Base-by-base conservation (phyloP, 2,329 filamentous ascomycete species). In the Penicillium occitanis region DNA sequence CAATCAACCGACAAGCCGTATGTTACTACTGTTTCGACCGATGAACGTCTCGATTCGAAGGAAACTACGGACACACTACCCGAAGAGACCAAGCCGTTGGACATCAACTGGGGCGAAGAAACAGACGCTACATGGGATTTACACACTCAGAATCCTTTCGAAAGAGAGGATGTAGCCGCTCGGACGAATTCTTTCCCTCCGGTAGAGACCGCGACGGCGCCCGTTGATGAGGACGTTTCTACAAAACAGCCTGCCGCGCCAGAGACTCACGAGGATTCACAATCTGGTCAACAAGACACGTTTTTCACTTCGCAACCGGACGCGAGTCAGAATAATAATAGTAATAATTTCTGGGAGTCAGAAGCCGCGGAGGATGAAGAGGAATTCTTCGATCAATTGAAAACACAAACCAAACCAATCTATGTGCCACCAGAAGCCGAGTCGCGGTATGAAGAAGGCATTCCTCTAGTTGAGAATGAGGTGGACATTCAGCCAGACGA, bases 361-460 rank as follows among this genome's bases (percentile, higher is more conserved):
- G 71, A 77, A 22, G 84, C 85, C 71, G 82, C 83, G 58, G 82
- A 83, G 17, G 78, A 81, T 19, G 79, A 82, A 6, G 82, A 80
- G 65, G 87, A 88, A 68, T 91, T 92, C 70, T 91, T 91, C 72
- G 80, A 78, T 57, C 83, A 87, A 63, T 77, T 79, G 48, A 79
- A 76, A 66, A 76, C 72, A 14, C 77, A 77, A 70, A 79, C 75
- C 37, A 81, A 75, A 57, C 78, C 73, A 46, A 79, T 75, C 35
- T 78, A 76, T 55, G 70, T 70, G 11, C 74, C 75, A 14, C 73
- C 74, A 13, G 79, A 82, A 58, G 74, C 78, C 0, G 85, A 89
- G 30, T 84, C 85, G 28, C 85, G 90, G 53, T 92, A 85, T 69
- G 89, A 91, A 66, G 90, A 92, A 77, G 90, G 90, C 0, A 67